phyloP scores from a whole-genome alignment of 129 eudicot genomes.

The Lactuca saligna region DNA sequence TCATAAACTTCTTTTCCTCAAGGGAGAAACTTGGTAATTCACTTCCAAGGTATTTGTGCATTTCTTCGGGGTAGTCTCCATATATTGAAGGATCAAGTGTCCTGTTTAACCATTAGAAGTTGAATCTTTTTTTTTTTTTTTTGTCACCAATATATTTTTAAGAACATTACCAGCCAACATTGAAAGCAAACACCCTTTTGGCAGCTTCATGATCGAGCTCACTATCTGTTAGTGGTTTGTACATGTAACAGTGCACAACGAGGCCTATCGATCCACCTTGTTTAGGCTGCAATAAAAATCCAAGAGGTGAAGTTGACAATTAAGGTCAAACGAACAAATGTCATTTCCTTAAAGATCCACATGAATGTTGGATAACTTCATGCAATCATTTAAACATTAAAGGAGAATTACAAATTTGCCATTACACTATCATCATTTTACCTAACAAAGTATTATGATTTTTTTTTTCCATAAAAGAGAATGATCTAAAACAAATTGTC shows the following conservation, averaged over 20 bases:
- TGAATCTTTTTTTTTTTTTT: neutral
- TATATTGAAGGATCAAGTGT: conserved; percentile 52
- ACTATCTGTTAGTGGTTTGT: conserved; percentile 45
- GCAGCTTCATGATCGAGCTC: conserved; percentile 43
- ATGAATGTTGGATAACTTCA: too few species aligned
- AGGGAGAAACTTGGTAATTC: conserved; percentile 45
- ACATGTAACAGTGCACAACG: conserved; percentile 32
- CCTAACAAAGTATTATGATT: too few species aligned
- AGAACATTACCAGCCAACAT: conserved; percentile 45
- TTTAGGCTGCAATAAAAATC: conserved; percentile 31
- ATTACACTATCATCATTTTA: too few species aligned
- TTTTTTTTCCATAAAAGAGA: too few species aligned
- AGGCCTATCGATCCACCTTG: conserved; percentile 56
- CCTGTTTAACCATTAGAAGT: conserved; percentile 34
- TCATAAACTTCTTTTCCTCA: conserved; percentile 40
- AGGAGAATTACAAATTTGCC: too few species aligned
- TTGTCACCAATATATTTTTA: too few species aligned
- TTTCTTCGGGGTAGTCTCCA: conserved; percentile 65
- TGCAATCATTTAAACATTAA: too few species aligned
- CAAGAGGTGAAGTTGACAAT: neutral
- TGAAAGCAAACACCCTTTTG: conserved; percentile 49
- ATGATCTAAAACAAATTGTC: too few species aligned
- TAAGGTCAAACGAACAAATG: too few species aligned
- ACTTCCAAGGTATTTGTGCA: conserved; percentile 41
- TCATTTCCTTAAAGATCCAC: too few species aligned